These are phyloP conservation scores for Aspergillus saccharolyticus DNA, from an alignment of 495 filamentous ascomycete genomes.

Conservation along the genomic window DNA sequence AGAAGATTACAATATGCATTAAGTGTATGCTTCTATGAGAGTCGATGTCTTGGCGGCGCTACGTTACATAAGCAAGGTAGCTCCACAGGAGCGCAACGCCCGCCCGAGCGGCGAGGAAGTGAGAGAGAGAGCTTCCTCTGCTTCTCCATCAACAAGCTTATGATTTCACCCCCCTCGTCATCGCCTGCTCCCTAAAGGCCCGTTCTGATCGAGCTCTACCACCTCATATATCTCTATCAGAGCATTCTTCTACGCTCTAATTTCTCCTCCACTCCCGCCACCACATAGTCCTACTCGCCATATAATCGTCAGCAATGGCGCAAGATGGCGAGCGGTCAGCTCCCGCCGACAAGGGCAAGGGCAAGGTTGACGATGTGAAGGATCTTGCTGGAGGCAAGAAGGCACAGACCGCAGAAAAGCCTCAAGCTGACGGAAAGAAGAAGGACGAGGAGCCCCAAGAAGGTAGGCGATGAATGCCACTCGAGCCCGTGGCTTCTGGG, in stretches of 20 bases:
- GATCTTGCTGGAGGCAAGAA: constrained; percentile 57
- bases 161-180: constrained; percentile 25
- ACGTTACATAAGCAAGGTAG: constrained; percentile 37
- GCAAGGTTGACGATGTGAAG: constrained; percentile 67
- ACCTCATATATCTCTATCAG: background rate
- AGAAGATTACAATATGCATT: background rate
- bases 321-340: constrained; percentile 84
- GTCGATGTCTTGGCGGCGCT: constrained; percentile 20
- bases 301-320: constrained; percentile 63
- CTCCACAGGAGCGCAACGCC: constrained; percentile 34
- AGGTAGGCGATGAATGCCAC: constrained; percentile 42
- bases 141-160: constrained; percentile 40
- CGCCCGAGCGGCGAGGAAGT: constrained; percentile 21
- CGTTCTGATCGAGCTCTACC: constrained; percentile 16
- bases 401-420: constrained; percentile 61
- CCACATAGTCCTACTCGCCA: constrained; percentile 24
- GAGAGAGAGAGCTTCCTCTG: constrained; percentile 31
- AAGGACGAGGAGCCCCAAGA: constrained; percentile 60
- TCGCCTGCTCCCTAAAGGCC: constrained; percentile 27
- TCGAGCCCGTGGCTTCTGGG: background rate
- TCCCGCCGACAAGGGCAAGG: constrained; percentile 90
- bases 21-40: background rate
- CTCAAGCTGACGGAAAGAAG: constrained; percentile 67
- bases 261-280: constrained; percentile 1
- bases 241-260: background rate